These are phyloP conservation scores for Erodium maritimum DNA, from an alignment of 345 rosid species.

Conservation along the genomic window DNA sequence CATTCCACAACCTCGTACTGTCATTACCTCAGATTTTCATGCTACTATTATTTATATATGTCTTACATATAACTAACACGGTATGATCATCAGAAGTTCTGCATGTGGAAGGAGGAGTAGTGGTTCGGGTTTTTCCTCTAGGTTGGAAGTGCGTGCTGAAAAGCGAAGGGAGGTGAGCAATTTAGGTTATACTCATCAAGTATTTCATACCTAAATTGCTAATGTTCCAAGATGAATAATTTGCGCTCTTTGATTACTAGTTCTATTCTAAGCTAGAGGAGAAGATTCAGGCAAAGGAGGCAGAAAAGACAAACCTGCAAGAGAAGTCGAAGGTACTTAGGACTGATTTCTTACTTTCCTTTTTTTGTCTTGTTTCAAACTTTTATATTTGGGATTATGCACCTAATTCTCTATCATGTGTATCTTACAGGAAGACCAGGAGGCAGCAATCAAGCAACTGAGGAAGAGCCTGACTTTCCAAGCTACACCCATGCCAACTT, in stretches of 20 bases:
- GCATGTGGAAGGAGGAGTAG: conserved; percentile 43
- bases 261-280: conserved; percentile 88
- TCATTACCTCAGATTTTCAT: conserved; percentile 11
- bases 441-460: conserved; percentile 76
- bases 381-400: too few relatives aligned
- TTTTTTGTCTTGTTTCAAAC: neutral
- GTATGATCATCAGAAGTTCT: conserved; percentile 35
- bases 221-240: conserved; percentile 1
- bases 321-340: conserved; percentile 73
- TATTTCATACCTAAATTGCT: conserved; percentile 4
- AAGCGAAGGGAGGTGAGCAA: conserved; percentile 72
- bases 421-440: conserved; percentile 69
- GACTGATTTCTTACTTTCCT: conserved; percentile 2
- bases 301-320: conserved; percentile 59
- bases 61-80: too few relatives aligned
- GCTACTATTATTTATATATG: neutral
- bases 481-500: conserved; percentile 91
- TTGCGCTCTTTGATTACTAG: conserved; percentile 25
- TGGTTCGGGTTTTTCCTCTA: conserved; percentile 73
- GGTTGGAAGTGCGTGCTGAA: conserved; percentile 94
- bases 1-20: conserved; percentile 74
- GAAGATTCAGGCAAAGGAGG: conserved; percentile 85
- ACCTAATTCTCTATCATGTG: too few relatives aligned
- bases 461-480: conserved; percentile 91
- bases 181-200: conserved; percentile 1